Base-by-base conservation (phyloP, 139 green algal species). In the Coelastrella sp. region DNA sequence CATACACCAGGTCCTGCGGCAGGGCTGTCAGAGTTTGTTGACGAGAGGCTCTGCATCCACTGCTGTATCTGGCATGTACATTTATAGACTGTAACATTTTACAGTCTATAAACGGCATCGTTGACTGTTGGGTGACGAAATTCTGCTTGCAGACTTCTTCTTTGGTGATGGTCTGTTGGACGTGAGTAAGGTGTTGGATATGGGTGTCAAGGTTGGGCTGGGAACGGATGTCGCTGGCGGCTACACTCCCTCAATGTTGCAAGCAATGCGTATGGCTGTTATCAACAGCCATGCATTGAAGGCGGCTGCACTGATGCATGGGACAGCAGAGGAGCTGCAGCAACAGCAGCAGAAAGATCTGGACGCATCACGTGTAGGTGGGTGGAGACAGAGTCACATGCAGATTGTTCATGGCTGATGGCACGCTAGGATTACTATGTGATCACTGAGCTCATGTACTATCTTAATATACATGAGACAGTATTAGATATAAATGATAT, bases 151-250 rank as follows among this genome's bases (percentile, higher is more conserved):
- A 57, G 45, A 57, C 45, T 57, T 57, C 45, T 1, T 23, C 15
- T 57, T 95, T 69, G 92, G 90, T 0, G 90, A 93, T 34, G 84
- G 48, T 4, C 19, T 89, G 37, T 74, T 91, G 30, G 45, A 67
- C 72, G 90, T 93, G 4, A 86, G 85, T 38, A 67, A 90, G 74
- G 86, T 85, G 17, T 79, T 92, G 68, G 85, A 62, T 19, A 48
- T 88, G 41, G 86, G 89, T n/a, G 51, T 92, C 27, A 92, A 93
- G 73, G 89, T 96, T 21, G 90, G 91, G 4, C 90, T 96, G 41
- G 93, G 91, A 41, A 95, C 91, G 0, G 91, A 95, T 62, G 86
- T 96, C 40, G 89, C 91, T 1, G 91, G 93, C 48, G 91, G 93
- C 8, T 93, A 93, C 88, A 85, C 60, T 50, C 88, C 90, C 57